Evolutionary conservation across 2,329 filamentous ascomycete genomes (phyloP).

Genomic region (Incumbomyces delicatus): DNA sequence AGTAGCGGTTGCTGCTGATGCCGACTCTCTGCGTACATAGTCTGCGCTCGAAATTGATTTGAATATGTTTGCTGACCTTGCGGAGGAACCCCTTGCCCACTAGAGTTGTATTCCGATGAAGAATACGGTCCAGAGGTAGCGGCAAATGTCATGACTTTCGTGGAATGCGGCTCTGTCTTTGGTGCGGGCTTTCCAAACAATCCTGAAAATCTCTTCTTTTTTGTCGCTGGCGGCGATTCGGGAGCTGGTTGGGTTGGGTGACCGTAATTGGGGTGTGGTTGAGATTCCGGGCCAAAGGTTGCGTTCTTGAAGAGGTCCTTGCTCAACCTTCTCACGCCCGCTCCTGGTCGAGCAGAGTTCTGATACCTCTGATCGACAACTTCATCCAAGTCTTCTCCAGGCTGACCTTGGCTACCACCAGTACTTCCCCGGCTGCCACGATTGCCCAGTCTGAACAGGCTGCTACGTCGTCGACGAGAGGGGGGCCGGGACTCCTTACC

Average conservation of each 20-base stretch:
- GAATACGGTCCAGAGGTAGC: background rate
- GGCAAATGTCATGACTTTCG: slow-evolving; percentile 5
- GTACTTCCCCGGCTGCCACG: background rate
- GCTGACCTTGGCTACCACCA: background rate
- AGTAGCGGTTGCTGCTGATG: background rate
- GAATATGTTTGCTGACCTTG: background rate
- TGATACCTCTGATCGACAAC: background rate
- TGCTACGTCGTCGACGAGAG: background rate
- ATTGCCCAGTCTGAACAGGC: background rate
- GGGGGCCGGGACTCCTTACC: background rate
- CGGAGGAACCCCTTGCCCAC: background rate
- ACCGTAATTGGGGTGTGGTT: no score
- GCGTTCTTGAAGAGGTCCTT: slow-evolving; percentile 4
- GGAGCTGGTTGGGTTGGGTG: no score
- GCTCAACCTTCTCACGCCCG: background rate
- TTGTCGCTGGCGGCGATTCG: background rate
- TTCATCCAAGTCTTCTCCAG: background rate
- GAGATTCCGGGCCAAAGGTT: background rate
- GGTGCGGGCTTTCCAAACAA: slow-evolving; percentile 1
- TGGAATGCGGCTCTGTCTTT: background rate
- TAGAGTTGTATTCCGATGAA: background rate
- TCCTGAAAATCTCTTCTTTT: slow-evolving; percentile 7
- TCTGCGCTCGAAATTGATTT: background rate
- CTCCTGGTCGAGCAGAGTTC: background rate
- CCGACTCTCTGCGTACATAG: background rate